Conservation (phyloP, 805 yeast species). For the Wickerhamomyces ciferrii region DNA sequence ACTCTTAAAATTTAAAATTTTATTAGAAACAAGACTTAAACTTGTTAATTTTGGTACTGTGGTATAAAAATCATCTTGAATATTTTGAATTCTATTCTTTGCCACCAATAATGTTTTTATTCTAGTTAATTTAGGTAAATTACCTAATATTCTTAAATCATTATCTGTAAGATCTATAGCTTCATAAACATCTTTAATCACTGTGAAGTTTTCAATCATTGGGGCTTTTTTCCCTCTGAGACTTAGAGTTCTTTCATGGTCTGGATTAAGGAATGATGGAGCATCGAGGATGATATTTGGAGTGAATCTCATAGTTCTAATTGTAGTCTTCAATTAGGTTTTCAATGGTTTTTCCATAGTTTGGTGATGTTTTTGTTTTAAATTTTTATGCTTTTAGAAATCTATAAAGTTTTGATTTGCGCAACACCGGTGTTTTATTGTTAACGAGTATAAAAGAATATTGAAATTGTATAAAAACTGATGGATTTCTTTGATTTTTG, state of each 20-base stretch:
- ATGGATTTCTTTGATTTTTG: too few relatives aligned
- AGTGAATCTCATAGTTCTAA: conserved; percentile 55
- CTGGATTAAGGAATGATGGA: conserved; percentile 39
- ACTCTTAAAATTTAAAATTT: conserved; percentile 38
- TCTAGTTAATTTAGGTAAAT: conserved; percentile 38
- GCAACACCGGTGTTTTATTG: too few relatives aligned
- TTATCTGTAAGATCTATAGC: conserved; percentile 76
- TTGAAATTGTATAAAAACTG: too few relatives aligned
- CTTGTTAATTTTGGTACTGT: conserved; percentile 43
- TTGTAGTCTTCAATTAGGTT: too few relatives aligned
- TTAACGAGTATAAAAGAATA: too few relatives aligned
- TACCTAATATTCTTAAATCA: conserved; percentile 49
- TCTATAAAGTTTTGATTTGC: background rate
- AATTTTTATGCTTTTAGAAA: background rate
- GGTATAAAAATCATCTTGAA: conserved; percentile 30
- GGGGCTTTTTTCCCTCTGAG: conserved; percentile 36
- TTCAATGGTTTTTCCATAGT: background rate
- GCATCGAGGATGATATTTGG: conserved; percentile 44
- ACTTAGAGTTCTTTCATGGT: conserved; percentile 35
- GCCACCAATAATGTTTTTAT: conserved; percentile 54
- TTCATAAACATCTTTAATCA: conserved; percentile 34
- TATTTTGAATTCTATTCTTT: conserved; percentile 48
- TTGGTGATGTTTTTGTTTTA: background rate
- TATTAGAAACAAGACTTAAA: conserved; percentile 48
- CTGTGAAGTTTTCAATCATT: conserved; percentile 37